Conservation (phyloP, 805 yeast species). For the Kodamaea lidongshanica region DNA sequence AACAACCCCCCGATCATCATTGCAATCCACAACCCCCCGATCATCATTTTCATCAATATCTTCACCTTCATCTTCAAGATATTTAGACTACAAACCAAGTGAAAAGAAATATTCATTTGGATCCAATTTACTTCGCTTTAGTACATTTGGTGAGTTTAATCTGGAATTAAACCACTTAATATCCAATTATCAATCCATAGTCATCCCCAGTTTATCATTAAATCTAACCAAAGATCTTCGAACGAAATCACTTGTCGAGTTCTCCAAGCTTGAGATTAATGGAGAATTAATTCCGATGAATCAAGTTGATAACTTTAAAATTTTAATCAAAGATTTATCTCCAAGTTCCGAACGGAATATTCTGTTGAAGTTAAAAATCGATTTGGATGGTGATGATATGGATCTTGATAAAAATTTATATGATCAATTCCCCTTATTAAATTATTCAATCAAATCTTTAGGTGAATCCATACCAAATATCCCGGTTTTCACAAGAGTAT, state of each 20-base stretch:
- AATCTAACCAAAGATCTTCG: conserved; percentile 12
- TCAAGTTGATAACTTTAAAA: conserved; percentile 5
- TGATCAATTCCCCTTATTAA: conserved; percentile 9
- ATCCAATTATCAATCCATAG: conserved; percentile 13
- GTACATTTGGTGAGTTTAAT: conserved; percentile 14
- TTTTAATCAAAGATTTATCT: conserved; percentile 12
- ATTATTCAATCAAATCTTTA: conserved; percentile 9
- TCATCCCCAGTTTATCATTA: conserved; percentile 18
- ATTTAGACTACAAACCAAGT: conserved; percentile 1
- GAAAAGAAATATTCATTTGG: conserved; percentile 13
- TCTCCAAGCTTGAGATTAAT: conserved; percentile 19
- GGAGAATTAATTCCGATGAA: conserved; percentile 15
- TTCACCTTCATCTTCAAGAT: background rate
- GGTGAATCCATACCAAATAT: conserved; percentile 3
- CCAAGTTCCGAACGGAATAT: conserved; percentile 14
- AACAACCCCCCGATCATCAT: no score
- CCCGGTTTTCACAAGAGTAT: conserved; percentile 2
- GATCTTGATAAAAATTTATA: conserved; percentile 4
- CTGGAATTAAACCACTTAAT: conserved; percentile 11
- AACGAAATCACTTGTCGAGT: conserved; percentile 12
- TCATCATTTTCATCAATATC: background rate
- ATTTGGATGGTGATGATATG: conserved; percentile 1
- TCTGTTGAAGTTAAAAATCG: conserved; percentile 11
- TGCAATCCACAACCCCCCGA: no score
- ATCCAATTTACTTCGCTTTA: conserved; percentile 14